These are phyloP conservation scores for Bonia amplexicaulis DNA, from an alignment of 176 grass and related monocot genomes.

Conservation along the genomic window DNA sequence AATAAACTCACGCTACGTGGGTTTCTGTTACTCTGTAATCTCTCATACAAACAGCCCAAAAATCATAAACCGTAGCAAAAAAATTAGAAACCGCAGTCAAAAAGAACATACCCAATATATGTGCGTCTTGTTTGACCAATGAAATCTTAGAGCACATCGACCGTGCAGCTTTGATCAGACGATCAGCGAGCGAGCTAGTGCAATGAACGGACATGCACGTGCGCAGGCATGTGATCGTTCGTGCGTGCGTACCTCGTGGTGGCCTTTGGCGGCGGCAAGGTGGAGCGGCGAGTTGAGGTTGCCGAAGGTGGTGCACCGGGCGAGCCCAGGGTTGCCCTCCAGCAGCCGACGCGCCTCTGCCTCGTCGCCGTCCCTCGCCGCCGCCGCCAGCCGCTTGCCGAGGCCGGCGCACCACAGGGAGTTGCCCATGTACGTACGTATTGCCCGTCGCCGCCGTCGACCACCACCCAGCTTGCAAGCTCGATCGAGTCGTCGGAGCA, in stretches of 20 bases:
- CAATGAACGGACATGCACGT: too few species aligned
- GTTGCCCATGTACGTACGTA: conserved; percentile 56
- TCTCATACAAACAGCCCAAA: too few species aligned
- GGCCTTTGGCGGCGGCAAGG: conserved; percentile 63
- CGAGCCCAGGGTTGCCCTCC: conserved; percentile 47
- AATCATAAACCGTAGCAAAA: too few species aligned
- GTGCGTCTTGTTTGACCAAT: too few species aligned
- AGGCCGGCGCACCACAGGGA: conserved; percentile 56
- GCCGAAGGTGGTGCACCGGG: conserved; percentile 63
- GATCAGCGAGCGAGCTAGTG: not conserved
- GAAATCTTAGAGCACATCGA: not conserved
- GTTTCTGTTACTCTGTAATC: too few species aligned
- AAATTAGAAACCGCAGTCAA: too few species aligned
- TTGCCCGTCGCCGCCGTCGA: not conserved
- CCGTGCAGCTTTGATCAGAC: not conserved
- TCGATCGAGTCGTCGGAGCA: not conserved
- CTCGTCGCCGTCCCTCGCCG: conserved; percentile 64
- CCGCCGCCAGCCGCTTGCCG: conserved; percentile 64
- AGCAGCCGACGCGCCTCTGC: conserved; percentile 56
- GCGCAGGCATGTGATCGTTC: not conserved
- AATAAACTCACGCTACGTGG: too few species aligned
- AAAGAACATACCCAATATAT: too few species aligned
- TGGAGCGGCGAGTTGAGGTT: conserved; percentile 82
- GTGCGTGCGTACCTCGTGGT: conserved; percentile 54
- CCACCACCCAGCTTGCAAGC: not conserved